Evolutionary conservation across 805 yeast genomes (phyloP).

Genomic region (Ogataea zsoltii): DNA sequence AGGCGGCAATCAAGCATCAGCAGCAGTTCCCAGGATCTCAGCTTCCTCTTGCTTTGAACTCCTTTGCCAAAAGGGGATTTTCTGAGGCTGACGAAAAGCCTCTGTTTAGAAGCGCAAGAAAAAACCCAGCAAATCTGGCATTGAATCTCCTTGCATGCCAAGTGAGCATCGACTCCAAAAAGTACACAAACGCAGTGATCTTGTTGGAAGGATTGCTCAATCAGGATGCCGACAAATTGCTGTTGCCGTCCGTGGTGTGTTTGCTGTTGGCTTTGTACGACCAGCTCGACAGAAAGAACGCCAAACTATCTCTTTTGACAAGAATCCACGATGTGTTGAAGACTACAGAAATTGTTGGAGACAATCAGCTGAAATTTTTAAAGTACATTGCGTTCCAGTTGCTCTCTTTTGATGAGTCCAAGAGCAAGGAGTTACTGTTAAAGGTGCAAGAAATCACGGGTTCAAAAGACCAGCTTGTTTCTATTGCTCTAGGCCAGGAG

Average conservation of each 20-base stretch:
- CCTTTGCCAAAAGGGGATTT: slow-evolving; percentile 22
- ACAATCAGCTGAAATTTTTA: slow-evolving; percentile 29
- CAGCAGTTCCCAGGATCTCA: slow-evolving; percentile 26
- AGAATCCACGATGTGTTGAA: slow-evolving; percentile 30
- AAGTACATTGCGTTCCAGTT: slow-evolving; percentile 39
- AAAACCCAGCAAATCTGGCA: slow-evolving; percentile 33
- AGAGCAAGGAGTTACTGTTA: slow-evolving; percentile 33
- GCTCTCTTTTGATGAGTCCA: slow-evolving; percentile 35
- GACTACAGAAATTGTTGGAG: slow-evolving; percentile 9
- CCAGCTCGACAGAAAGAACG: slow-evolving; percentile 38
- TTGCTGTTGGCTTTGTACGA: slow-evolving; percentile 52
- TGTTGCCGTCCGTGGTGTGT: slow-evolving; percentile 51
- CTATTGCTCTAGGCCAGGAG: slow-evolving; percentile 21
- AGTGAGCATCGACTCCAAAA: slow-evolving; percentile 31
- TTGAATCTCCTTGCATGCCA: slow-evolving; percentile 38
- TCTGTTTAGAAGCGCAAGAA: slow-evolving; percentile 36
- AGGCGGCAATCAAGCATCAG: slow-evolving; percentile 20
- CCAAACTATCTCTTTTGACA: slow-evolving; percentile 35
- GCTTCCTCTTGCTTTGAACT: slow-evolving; percentile 27
- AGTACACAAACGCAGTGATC: slow-evolving; percentile 35
- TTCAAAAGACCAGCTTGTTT: slow-evolving; percentile 24
- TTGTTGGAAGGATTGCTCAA: slow-evolving; percentile 37
- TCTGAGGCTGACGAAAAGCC: slow-evolving; percentile 31
- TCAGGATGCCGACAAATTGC: slow-evolving; percentile 7
- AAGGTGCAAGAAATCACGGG: slow-evolving; percentile 15